Evolutionary conservation across 345 rosid genomes (phyloP).

Genomic region (Melaleuca quinquenervia): DNA sequence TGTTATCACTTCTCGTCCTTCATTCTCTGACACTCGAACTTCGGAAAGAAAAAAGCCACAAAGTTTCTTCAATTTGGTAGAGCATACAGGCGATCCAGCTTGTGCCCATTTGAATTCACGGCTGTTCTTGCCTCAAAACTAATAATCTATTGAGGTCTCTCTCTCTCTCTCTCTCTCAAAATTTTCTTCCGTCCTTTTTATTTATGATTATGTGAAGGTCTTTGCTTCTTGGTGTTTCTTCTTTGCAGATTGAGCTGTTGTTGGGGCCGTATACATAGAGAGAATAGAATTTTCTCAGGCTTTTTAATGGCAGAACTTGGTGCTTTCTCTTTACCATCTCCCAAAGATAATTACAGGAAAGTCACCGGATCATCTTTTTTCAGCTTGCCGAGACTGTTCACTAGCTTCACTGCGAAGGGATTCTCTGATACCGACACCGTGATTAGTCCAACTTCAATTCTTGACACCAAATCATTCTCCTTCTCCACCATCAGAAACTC

Average conservation of each 20-base stretch:
- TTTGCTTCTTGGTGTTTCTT: not conserved
- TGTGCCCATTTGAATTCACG: constrained; percentile 6
- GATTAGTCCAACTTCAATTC: constrained; percentile 84
- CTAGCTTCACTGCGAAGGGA: constrained; percentile 13
- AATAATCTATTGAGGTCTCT: constrained; percentile 1
- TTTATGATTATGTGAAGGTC: not conserved
- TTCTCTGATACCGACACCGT: constrained; percentile 41
- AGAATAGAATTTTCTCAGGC: constrained; percentile 1
- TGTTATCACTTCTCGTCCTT: not conserved
- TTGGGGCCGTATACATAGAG: not conserved
- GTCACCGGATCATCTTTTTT: constrained; percentile 28
- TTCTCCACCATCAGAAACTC: constrained; percentile 59
- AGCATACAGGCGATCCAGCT: constrained; percentile 12
- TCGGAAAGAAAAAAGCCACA: not conserved
- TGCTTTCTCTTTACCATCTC: constrained; percentile 11
- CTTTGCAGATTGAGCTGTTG: constrained; percentile 6
- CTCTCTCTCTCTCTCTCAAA: not conserved
- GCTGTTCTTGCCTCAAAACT: constrained; percentile 3
- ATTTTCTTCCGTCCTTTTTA: not conserved
- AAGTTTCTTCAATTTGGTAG: constrained; percentile 1
- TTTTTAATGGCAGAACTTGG: constrained; percentile 39
- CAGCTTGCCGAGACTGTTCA: constrained; percentile 49
- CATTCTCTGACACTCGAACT: not conserved
- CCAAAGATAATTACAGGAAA: constrained; percentile 21
- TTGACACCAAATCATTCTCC: constrained; percentile 63